Conservation (phyloP, 768 basidiomycete genomes). For the Boletus patriciae region DNA sequence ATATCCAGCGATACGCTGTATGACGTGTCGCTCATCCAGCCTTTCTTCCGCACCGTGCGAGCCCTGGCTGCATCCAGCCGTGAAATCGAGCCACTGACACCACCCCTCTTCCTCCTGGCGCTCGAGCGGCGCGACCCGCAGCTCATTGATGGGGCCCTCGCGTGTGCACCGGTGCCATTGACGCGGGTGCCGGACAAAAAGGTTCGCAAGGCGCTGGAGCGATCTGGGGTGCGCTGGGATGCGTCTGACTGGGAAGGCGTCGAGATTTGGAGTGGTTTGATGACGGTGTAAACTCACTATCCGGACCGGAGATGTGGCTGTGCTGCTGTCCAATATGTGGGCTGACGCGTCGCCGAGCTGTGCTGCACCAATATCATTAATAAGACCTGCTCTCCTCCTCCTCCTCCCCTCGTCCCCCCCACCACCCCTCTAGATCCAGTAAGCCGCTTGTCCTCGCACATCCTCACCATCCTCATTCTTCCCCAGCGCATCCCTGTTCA, state of each 20-base stretch:
- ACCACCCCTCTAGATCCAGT: background rate
- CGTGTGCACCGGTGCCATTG: conserved; percentile 57
- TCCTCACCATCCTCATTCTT: background rate
- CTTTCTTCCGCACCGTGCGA: conserved; percentile 68
- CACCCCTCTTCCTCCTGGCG: conserved; percentile 42
- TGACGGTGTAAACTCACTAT: background rate
- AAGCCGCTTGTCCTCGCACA: background rate
- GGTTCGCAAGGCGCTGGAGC: conserved; percentile 59
- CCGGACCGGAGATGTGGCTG: conserved; percentile 18
- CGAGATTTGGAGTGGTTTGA: conserved; percentile 65
- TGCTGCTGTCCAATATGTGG: conserved; percentile 8
- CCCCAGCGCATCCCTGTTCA: conserved; percentile 4
- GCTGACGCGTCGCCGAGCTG: conserved; percentile 36
- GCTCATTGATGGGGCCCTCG: conserved; percentile 59
- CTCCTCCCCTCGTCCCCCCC: background rate
- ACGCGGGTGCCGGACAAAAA: conserved; percentile 60
- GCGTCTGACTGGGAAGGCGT: conserved; percentile 77
- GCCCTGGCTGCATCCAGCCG: conserved; percentile 40
- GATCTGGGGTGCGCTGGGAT: conserved; percentile 57
- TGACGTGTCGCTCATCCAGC: conserved; percentile 54
- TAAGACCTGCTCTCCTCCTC: conserved; percentile 16
- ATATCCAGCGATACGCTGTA: conserved; percentile 86
- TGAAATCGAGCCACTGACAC: background rate
- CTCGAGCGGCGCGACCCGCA: conserved; percentile 77
- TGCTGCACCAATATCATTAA: conserved; percentile 22